Conservation (phyloP, 2,329 filamentous ascomycete species). For the Macroventuria anomochaeta region DNA sequence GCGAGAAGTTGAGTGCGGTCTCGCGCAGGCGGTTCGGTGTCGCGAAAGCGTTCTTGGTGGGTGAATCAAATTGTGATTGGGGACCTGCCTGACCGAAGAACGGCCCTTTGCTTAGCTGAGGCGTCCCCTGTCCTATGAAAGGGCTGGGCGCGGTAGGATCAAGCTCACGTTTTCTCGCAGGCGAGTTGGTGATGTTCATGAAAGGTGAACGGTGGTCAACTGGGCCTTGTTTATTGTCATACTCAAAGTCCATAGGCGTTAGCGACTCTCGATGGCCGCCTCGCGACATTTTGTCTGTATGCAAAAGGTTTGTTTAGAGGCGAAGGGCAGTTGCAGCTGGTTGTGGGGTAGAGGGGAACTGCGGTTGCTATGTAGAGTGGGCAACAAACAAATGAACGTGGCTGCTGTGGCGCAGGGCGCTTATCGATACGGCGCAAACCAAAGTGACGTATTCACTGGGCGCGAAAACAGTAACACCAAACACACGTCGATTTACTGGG, state of each 20-base stretch:
- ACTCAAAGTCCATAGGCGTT: slow-evolving; percentile 63
- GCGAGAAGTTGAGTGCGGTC: slow-evolving; percentile 57
- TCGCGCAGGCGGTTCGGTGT: slow-evolving; percentile 54
- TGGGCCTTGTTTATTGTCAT: slow-evolving; percentile 55
- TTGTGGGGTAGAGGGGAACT: slow-evolving; percentile 16
- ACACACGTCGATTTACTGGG: not conserved
- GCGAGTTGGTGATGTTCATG: slow-evolving; percentile 42
- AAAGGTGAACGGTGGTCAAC: slow-evolving; percentile 58
- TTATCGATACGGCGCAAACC: slow-evolving; percentile 4
- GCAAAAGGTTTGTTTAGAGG: not conserved
- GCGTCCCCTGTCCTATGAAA: slow-evolving; percentile 15
- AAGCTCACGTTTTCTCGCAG: slow-evolving; percentile 50
- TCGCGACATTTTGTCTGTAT: slow-evolving; percentile 32
- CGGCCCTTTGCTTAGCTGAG: slow-evolving; percentile 11
- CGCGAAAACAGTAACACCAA: not conserved
- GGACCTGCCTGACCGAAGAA: slow-evolving; percentile 30
- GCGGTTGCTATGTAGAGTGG: slow-evolving; percentile 13
- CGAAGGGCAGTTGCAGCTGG: slow-evolving; percentile 1
- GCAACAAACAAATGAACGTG: slow-evolving; percentile 13
- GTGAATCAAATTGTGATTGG: slow-evolving; percentile 52
- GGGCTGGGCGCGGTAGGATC: slow-evolving; percentile 6
- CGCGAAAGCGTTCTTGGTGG: slow-evolving; percentile 54
- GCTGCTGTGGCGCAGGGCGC: slow-evolving; percentile 2
- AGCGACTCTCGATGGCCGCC: slow-evolving; percentile 47
- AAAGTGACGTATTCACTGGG: slow-evolving; percentile 6